Conservation (phyloP, 2,329 filamentous ascomycete genomes). For the Camptophora hylomeconis region DNA sequence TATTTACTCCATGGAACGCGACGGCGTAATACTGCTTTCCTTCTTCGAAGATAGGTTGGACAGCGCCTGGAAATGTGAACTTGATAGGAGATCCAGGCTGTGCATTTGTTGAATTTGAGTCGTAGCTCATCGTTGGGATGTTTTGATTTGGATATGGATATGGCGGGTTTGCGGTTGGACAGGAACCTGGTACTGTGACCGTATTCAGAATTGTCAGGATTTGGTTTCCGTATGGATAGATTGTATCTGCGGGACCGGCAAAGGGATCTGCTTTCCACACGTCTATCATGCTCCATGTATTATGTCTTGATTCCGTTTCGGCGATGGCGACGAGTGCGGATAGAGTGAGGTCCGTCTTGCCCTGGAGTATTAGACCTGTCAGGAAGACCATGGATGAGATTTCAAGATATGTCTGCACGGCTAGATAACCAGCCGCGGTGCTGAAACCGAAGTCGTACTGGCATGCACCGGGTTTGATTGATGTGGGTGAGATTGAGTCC, state of each 20-base stretch:
- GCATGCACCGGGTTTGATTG: slow-evolving; percentile 29
- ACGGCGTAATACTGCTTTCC: slow-evolving; percentile 27
- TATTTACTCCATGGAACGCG: slow-evolving; percentile 27
- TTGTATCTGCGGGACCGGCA: slow-evolving; percentile 28
- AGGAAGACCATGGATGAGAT: slow-evolving; percentile 20
- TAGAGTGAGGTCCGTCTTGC: slow-evolving; percentile 22
- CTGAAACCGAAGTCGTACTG: slow-evolving; percentile 21
- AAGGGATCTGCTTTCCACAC: slow-evolving; percentile 29
- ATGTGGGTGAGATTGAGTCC: slow-evolving; percentile 28
- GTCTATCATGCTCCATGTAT: slow-evolving; percentile 30
- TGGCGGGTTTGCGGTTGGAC: slow-evolving; percentile 24
- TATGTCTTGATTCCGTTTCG: slow-evolving; percentile 27
- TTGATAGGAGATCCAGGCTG: slow-evolving; percentile 21
- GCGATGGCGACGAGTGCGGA: slow-evolving; percentile 28
- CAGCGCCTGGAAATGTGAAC: slow-evolving; percentile 22
- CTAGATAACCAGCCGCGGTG: slow-evolving; percentile 17
- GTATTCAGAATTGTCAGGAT: slow-evolving; percentile 26
- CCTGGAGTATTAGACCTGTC: slow-evolving; percentile 16
- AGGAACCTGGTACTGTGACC: slow-evolving; percentile 22
- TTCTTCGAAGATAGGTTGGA: slow-evolving; percentile 15
- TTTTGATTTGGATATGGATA: slow-evolving; percentile 26
- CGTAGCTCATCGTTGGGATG: slow-evolving; percentile 22
- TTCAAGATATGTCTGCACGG: slow-evolving; percentile 25
- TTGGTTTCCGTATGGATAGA: slow-evolving; percentile 29
- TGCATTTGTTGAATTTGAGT: slow-evolving; percentile 18